A percentile compares a stretch with the other conserved stretches of the same genome.
Conservation (phyloP, 2,329 filamentous ascomycete genomes). For the Sclerotinia spermophila region DNA sequence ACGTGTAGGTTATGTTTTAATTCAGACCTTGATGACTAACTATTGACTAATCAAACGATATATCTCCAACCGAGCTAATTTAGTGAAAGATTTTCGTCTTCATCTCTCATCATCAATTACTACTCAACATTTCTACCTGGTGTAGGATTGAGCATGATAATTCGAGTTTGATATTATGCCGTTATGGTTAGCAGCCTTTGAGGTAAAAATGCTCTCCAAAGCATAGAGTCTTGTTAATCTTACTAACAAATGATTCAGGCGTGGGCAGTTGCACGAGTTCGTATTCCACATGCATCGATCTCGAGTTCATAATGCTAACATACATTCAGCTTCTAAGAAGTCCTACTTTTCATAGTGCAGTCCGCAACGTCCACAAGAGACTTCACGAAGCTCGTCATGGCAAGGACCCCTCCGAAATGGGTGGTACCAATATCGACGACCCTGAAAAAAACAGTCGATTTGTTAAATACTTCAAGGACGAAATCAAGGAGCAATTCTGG, state of each 20-base stretch:
- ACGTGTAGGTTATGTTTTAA: background rate
- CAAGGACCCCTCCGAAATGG: conserved; percentile 47
- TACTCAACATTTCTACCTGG: background rate
- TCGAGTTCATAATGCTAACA: background rate
- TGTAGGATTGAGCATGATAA: conserved; percentile 12
- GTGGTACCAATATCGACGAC: conserved; percentile 46
- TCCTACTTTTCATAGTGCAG: conserved; percentile 51
- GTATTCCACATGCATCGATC: conserved; percentile 7
- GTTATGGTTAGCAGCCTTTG: conserved; percentile 41
- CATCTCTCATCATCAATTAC: background rate
- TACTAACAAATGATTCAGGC: conserved; percentile 23
- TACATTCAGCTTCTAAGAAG: conserved; percentile 47
- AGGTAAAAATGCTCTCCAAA: conserved; percentile 33
- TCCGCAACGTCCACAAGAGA: conserved; percentile 46
- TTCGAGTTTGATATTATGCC: conserved; percentile 17
- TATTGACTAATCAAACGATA: background rate
- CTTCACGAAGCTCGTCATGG: conserved; percentile 42
- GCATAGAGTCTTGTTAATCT: background rate
- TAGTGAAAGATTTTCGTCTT: conserved; percentile 4
- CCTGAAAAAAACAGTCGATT: conserved; percentile 36
- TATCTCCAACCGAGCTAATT: background rate
- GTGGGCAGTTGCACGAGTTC: conserved; percentile 33
- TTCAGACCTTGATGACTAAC: background rate
- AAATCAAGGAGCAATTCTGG: conserved; percentile 47
- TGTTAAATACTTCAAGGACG: conserved; percentile 50